Conservation (phyloP, 2,329 filamentous ascomycete genomes). For the Rosellinia necatrix region DNA sequence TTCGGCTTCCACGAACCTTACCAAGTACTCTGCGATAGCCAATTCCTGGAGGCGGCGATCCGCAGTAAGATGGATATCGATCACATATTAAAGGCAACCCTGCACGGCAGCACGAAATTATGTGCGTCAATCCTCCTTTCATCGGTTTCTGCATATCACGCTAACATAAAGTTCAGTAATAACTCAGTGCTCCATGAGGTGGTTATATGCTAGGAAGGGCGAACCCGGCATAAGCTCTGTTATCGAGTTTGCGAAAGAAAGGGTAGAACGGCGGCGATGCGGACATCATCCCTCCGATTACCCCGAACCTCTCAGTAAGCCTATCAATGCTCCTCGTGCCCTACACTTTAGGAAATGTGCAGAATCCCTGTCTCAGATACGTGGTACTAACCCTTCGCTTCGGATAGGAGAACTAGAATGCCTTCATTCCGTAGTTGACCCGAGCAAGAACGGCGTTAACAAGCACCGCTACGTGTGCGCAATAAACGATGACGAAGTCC, state of each 20-base stretch:
- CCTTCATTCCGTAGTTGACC: constrained; percentile 75
- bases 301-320: constrained; percentile 66
- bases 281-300: constrained; percentile 76
- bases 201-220: constrained; percentile 69
- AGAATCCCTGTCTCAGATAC: neutral
- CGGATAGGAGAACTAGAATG: constrained; percentile 65
- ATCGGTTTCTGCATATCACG: constrained; percentile 74
- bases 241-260: constrained; percentile 73
- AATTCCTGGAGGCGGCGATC: constrained; percentile 80
- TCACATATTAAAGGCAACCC: constrained; percentile 74
- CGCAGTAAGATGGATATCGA: constrained; percentile 90
- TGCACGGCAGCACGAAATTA: constrained; percentile 63
- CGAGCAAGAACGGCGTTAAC: constrained; percentile 72
- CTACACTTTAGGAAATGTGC: neutral
- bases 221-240: constrained; percentile 60
- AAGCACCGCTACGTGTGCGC: constrained; percentile 81
- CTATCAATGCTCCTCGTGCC: no score
- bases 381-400: constrained; percentile 8
- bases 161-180: constrained; percentile 60
- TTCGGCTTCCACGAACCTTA: constrained; percentile 95
- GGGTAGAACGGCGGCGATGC: constrained; percentile 75
- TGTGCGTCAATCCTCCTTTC: constrained; percentile 11
- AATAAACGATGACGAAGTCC: constrained; percentile 69
- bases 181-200: constrained; percentile 79
- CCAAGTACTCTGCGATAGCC: constrained; percentile 86